These are phyloP conservation scores for Euphorbia lathyris DNA, from an alignment of 345 rosid species.

Conservation along the genomic window DNA sequence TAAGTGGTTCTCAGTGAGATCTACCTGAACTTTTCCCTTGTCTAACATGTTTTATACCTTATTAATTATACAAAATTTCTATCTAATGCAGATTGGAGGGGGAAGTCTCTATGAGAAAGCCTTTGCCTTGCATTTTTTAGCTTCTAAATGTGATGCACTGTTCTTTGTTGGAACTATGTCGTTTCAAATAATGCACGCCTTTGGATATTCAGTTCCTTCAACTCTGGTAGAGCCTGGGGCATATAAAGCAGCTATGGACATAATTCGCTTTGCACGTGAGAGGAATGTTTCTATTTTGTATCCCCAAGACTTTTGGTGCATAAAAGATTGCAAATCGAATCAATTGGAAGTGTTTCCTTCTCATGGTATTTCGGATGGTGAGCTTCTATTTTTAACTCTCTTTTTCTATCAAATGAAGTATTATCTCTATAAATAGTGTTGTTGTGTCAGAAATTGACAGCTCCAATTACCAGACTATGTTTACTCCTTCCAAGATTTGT, in stretches of 20 bases:
- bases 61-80: constrained; percentile 15
- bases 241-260: constrained; percentile 39
- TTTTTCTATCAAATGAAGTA: background rate
- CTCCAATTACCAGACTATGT: too few relatives aligned
- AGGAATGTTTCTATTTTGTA: constrained; percentile 37
- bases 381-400: constrained; percentile 16
- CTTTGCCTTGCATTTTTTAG: constrained; percentile 54
- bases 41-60: constrained; percentile 8
- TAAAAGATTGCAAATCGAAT: constrained; percentile 24
- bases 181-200: constrained; percentile 56
- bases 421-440: background rate
- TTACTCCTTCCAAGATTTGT: too few relatives aligned
- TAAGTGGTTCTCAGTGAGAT: too few relatives aligned
- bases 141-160: constrained; percentile 59
- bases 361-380: constrained; percentile 41
- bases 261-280: constrained; percentile 40
- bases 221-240: constrained; percentile 45
- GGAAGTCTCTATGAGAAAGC: constrained; percentile 48
- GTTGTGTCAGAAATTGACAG: too few relatives aligned
- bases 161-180: constrained; percentile 60
- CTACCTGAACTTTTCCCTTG: background rate
- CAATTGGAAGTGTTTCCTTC: constrained; percentile 43
- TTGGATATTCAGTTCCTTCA: constrained; percentile 44
- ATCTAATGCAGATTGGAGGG: constrained; percentile 60
- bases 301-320: constrained; percentile 63